Base-by-base conservation (phyloP, 805 yeast species). In the Candida odintsovae region DNA sequence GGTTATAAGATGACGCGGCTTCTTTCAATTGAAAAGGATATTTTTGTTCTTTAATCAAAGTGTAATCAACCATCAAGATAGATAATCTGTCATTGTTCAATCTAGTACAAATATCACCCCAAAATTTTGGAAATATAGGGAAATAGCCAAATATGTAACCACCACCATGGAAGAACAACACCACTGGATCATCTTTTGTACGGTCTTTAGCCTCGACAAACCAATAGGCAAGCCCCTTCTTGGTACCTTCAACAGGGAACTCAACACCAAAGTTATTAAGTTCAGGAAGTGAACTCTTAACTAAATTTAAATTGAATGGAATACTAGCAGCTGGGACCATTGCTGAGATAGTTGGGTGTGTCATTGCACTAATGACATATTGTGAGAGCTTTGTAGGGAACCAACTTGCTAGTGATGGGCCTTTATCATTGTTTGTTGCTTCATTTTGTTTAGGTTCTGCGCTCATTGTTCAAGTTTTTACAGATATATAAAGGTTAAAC, bases 21-120 rank as follows among this genome's bases (percentile, higher is more conserved):
- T 64, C 64, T 20, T 45, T 22, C 23, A 64, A 43, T 48, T 62
- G 68, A 10, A 48, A 46, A 11, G 68, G 68, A 48, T 43, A 56
- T 29, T 38, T 44, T 4, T 52, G 51, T 11, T 51, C 47, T 1
- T 63, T 57, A 3, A 60, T 38, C 20, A 62, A 47, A 0, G 62
- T 50, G 47, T 65, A 65, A 51, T 64, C 67, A 29, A 64, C 44
- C 2, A 53, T 46, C 20, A 64, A 43, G 9, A 61, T 47, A 8
- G 61, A 56, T 10, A 59, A 40, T 31, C 59, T 45, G 25, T 43
- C 23, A 22, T 50, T 47, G 1, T 28, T 36, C 6, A 41, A 38
- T 13, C 26, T 31, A n/a, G 41, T 7, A 21, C 39, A 47, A 3
- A 49, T 20, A 3, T 38, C 39, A 8, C 29, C 38, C 29, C 47